Conservation (phyloP, 2,329 filamentous ascomycete genomes). For the Colletotrichum sp. region DNA sequence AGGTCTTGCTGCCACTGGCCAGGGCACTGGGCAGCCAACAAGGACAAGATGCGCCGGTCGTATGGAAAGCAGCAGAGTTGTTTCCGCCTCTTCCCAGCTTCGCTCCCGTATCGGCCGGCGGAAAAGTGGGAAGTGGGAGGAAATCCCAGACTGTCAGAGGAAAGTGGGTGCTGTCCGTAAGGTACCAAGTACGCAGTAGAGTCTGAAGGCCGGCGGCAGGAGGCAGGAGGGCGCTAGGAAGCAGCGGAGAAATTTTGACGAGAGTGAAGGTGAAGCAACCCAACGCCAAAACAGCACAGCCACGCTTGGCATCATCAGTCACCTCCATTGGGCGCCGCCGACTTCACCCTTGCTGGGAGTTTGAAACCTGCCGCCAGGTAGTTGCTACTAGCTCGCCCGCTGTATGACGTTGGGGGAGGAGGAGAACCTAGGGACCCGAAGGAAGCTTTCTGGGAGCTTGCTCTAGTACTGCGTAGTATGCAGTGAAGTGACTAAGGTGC, state of each 20-base stretch:
- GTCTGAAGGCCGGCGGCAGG: neutral
- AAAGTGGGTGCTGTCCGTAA: neutral
- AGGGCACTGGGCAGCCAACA: neutral
- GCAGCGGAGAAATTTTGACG: constrained; percentile 12
- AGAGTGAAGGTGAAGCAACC: neutral
- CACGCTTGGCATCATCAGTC: constrained; percentile 12
- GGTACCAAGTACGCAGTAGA: neutral
- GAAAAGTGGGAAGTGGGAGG: neutral
- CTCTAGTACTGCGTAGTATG: neutral
- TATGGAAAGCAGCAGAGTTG: neutral
- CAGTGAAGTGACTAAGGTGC: neutral
- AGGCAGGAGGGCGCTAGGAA: neutral
- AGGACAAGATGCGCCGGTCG: neutral
- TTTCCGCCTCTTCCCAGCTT: neutral
- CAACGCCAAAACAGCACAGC: constrained; percentile 16
- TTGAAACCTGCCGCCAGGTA: constrained; percentile 5
- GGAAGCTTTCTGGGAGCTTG: neutral
- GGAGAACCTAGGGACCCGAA: neutral
- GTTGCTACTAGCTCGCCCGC: neutral
- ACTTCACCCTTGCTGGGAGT: neutral
- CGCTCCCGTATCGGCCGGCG: neutral
- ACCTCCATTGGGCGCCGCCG: constrained; percentile 3
- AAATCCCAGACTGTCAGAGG: neutral
- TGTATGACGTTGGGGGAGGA: constrained; percentile 13
- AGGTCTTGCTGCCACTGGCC: neutral